Evolutionary conservation across 1,284 basidiomycete species (phyloP), one percentile per base, ranked within the genome.

Genomic region (Naganishia sp.): DNA sequence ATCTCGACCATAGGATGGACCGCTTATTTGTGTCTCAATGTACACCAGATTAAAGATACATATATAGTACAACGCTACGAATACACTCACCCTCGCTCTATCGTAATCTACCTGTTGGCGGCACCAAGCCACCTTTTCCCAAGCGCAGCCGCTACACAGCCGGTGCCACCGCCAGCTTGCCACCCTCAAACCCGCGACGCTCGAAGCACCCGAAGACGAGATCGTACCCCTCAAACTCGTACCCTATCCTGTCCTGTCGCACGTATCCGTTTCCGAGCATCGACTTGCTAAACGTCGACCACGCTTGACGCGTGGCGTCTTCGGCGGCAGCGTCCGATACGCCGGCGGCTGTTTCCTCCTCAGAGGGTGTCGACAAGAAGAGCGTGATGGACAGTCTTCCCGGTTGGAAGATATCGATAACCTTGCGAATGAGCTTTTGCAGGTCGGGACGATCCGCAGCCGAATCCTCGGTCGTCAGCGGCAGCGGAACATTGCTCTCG

Each of bases 211-310:
- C 90, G 78, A 94, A 98, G 44, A 94, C 90, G 69, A 98, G 83
- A 79, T 95, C 92, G 79, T 98, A 99, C 60, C 90, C 92, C 61
- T 91, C 91, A 77, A 98, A 94, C 79, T 96, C 94, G 83, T 99
- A 99, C 76, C 95, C 91, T 79, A 99, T 99, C 78, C 96, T 90
- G 82, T 98, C 95, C 65, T 90, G 95, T 71, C 94, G 84, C 72
- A 77, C 77, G 73, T 83, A 85, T 44, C 71, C 74, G 33, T 66
- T 69, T 1, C 75, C 75, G 15, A 80, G 67, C 59, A 80, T 61
- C 66, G 75, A 73, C 28, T 70, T 70, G 6, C 70, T 71, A 70
- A 72, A 80, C 18, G 73, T 77, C 39, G 70, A 64, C 73, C 74
- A 76, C 6, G 74, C 76, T 64, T 68, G 44, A 52, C 71, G 72